A percentile compares a stretch with the other conserved stretches of the same genome.
These are phyloP conservation scores for Oryza longistaminata DNA, from an alignment of 176 grass and related monocot genomes.

Conservation along the genomic window DNA sequence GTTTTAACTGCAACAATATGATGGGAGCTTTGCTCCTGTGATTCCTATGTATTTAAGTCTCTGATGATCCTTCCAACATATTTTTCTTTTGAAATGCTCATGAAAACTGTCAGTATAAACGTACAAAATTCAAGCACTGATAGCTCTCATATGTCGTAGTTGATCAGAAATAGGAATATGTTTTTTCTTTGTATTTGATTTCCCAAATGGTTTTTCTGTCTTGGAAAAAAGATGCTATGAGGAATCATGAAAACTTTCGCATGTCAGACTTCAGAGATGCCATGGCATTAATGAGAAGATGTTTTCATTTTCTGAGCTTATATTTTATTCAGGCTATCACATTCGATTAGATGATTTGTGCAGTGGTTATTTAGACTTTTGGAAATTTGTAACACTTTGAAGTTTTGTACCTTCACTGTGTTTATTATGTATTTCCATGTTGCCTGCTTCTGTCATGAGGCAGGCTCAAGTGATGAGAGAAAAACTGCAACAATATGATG, in stretches of 20 bases:
- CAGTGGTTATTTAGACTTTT: not conserved
- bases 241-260: constrained; percentile 28
- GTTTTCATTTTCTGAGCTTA: constrained; percentile 32
- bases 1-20: not conserved
- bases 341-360: too few relatives aligned
- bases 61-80: not conserved
- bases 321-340: not conserved
- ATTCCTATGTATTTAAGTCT: not conserved
- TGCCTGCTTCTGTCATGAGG: not conserved
- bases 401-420: not conserved
- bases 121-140: too few relatives aligned
- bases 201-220: accelerated
- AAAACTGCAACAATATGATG: constrained; percentile 52
- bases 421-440: not conserved
- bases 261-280: constrained; percentile 59
- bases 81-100: not conserved
- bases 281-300: constrained; percentile 52
- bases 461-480: constrained; percentile 22
- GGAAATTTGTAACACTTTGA: not conserved
- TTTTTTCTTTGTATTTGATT: too few relatives aligned
- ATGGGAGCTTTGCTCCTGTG: not conserved
- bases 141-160: not conserved
- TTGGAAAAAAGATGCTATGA: not conserved
- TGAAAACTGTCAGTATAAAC: too few relatives aligned
- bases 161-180: too few relatives aligned